Evolutionary conservation across 2,329 filamentous ascomycete genomes (phyloP), one percentile per base, ranked within the genome.

Genomic region (Boeremia lycopersici): DNA sequence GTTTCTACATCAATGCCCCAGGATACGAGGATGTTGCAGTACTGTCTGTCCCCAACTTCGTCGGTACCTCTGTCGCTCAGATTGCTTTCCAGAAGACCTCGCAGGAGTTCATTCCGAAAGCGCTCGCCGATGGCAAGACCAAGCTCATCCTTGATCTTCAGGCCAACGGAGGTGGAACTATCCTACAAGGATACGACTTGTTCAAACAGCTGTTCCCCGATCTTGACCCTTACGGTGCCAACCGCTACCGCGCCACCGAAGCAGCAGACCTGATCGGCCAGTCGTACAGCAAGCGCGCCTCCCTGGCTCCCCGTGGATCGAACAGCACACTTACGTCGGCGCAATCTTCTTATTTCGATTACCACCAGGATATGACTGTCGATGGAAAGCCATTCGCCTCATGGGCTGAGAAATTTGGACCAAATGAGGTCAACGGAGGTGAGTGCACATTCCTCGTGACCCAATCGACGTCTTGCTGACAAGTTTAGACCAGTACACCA

Each of bases 141-240:
- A 85, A 84, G 65, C 77, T 88, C 3, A 81, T 88, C 23, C 77
- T 88, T 35, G 85, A 87, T 62, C 69, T 87, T 1, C 81, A 80
- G 13, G 79, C 78, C 54, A 88, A 88, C 63, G 82, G 80, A 11
- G 86, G 86, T 40, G 85, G 86, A 39, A 80, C 78, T 19, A 81
- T 87, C 45, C 69, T 85, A 12, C 80, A 83, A 36, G 85, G 83
- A 9, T 85, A 84, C 51, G 85, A 87, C 62, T 76, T 88, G 53
- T 87, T 87, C 74, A 82, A 82, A 48, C 76, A 81, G 70, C 73
- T 86, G 1, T 82, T 84, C 71, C 84, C 84, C 0, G 68, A 76
- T 6, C 68, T 79, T 4, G 71, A 79, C 7, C 77, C 78, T 1
- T 83, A 81, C 56, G 80, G 79, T n/a, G 81, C 78, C 3, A 72